Evolutionary conservation across 2,329 filamentous ascomycete species (phyloP).

Genomic region (Botrytis fragariae): DNA sequence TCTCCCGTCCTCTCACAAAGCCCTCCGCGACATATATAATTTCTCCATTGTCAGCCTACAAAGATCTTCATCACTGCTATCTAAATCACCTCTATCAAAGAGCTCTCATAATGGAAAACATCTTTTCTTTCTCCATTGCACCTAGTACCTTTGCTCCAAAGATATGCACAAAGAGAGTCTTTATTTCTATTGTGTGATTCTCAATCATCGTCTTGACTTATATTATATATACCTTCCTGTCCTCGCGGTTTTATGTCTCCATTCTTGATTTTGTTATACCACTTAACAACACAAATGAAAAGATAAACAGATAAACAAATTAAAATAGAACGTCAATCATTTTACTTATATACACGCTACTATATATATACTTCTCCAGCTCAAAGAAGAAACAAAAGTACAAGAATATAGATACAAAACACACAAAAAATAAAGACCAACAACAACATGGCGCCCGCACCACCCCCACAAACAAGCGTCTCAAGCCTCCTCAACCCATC

Average conservation of each 20-base stretch:
- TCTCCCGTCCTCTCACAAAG: not conserved
- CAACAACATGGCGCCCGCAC: not conserved
- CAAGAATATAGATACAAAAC: not conserved
- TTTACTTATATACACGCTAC: not conserved
- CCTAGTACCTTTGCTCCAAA: not conserved
- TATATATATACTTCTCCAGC: not conserved
- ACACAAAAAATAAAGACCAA: not conserved
- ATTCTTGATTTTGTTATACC: not conserved
- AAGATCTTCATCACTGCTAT: not conserved
- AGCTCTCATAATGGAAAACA: not conserved
- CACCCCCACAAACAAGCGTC: not conserved
- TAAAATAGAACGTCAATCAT: not conserved
- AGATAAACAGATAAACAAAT: not conserved
- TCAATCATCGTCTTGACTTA: too few species aligned
- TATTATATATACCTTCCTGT: not conserved
- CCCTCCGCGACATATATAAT: accelerated
- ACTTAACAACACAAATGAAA: not conserved
- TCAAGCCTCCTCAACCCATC: not conserved
- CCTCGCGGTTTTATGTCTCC: not conserved
- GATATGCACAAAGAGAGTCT: not conserved
- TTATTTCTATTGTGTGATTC: not conserved
- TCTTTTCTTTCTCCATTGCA: not conserved
- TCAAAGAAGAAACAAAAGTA: not conserved
- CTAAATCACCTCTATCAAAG: not conserved
- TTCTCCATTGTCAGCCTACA: not conserved